A percentile compares a stretch with the other conserved stretches of the same genome.
These are phyloP conservation scores for Coffea canephora DNA, from an alignment of 257 asterid genomes.

Conservation along the genomic window DNA sequence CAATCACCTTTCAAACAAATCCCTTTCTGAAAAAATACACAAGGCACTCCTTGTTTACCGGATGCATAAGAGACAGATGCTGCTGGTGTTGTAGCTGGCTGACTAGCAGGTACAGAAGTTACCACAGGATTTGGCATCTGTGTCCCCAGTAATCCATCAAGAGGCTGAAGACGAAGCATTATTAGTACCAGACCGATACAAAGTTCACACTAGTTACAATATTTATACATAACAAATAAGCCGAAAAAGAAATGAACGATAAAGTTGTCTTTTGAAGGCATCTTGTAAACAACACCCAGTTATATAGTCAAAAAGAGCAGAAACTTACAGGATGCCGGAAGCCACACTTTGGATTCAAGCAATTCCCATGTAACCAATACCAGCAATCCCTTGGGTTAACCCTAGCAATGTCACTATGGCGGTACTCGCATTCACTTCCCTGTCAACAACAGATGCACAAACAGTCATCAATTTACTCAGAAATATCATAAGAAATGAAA, in stretches of 20 bases:
- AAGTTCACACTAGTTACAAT: background rate
- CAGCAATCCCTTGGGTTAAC: conserved; percentile 88
- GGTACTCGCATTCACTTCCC: conserved; percentile 91
- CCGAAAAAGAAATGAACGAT: background rate
- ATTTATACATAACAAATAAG: background rate
- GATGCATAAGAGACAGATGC: conserved; percentile 42
- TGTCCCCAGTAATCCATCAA: conserved; percentile 67
- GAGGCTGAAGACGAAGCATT: conserved; percentile 52
- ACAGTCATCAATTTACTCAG: background rate
- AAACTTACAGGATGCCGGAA: conserved; percentile 89
- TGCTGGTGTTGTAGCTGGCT: conserved; percentile 36
- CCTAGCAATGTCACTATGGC: conserved; percentile 84
- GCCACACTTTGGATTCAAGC: conserved; percentile 78
- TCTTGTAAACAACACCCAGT: background rate
- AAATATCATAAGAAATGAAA: background rate
- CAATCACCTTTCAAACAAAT: conserved; percentile 78
- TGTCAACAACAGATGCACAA: conserved; percentile 21
- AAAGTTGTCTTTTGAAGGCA: background rate
- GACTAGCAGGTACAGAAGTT: conserved; percentile 39
- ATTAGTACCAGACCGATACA: background rate
- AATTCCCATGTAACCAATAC: conserved; percentile 79
- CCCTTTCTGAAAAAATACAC: conserved; percentile 79
- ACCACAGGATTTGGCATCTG: conserved; percentile 53
- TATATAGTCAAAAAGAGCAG: background rate
- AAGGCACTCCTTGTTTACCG: conserved; percentile 63